These are phyloP conservation scores for Russula dissimulans DNA, from an alignment of 768 basidiomycete genomes.

Conservation along the genomic window DNA sequence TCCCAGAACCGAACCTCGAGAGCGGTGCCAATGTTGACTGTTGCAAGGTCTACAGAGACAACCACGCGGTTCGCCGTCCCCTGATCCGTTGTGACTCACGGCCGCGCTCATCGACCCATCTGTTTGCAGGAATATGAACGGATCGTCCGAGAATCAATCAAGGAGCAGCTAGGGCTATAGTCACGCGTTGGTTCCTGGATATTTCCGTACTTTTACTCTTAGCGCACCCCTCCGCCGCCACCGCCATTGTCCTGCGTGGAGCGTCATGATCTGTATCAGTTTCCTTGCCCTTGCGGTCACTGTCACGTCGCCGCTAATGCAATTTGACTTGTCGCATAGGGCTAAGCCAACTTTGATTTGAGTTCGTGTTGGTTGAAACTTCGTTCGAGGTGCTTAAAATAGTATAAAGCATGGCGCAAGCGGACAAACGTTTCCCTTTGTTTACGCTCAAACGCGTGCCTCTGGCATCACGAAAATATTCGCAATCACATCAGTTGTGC, in stretches of 20 bases:
- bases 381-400: not conserved
- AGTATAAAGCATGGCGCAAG: conserved; percentile 4
- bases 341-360: not conserved
- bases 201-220: not conserved
- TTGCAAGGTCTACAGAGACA: conserved; percentile 92
- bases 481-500: not conserved
- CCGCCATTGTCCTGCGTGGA: not conserved
- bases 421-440: not conserved
- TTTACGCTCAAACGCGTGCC: not conserved
- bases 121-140: conserved; percentile 71
- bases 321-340: not conserved
- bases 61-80: conserved; percentile 41
- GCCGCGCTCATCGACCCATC: not conserved
- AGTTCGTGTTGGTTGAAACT: not conserved
- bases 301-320: not conserved
- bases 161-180: conserved; percentile 75
- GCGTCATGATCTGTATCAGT: not conserved
- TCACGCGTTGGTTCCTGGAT: not conserved
- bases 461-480: not conserved
- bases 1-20: conserved; percentile 88
- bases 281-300: not conserved
- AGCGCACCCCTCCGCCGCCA: not conserved
- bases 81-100: too few relatives aligned
- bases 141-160: conserved; percentile 72
- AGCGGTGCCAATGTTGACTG: conserved; percentile 96